Percentiles rank a stretch among this genome's conserved stretches.
phyloP scores from a whole-genome alignment of 441 rosid species.

The Euphorbia celastroides region DNA sequence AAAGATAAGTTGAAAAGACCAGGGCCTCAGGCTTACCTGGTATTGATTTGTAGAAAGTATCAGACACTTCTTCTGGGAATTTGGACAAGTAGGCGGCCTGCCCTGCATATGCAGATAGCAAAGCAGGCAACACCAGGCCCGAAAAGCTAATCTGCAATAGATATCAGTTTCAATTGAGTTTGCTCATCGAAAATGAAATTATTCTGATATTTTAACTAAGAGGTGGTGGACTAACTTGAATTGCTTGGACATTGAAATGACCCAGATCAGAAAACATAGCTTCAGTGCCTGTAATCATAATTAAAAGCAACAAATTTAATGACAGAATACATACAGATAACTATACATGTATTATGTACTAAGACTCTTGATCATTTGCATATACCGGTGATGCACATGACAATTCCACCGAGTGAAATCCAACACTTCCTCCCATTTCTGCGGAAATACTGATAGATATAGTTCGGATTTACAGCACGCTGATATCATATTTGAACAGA shows the following conservation, averaged over 20 bases:
- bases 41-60: slow-evolving; percentile 34
- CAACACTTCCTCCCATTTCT: slow-evolving; percentile 45
- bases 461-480: slow-evolving; percentile 40
- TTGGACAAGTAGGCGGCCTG: slow-evolving; percentile 55
- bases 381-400: slow-evolving; percentile 44
- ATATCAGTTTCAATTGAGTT: no score
- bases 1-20: background rate
- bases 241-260: slow-evolving; percentile 46
- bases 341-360: no score
- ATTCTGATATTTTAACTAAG: no score
- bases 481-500: slow-evolving; percentile 34
- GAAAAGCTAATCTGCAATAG: no score
- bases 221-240: slow-evolving; percentile 53
- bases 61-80: slow-evolving; percentile 33
- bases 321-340: no score
- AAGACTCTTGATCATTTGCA: no score
- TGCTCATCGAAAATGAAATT: no score
- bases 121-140: no score
- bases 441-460: slow-evolving; percentile 38
- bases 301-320: no score
- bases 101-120: slow-evolving; percentile 37
- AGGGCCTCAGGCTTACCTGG: no score
- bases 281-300: slow-evolving; percentile 49
- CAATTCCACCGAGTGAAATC: slow-evolving; percentile 58
- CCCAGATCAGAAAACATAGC: slow-evolving; percentile 63